These are phyloP conservation scores for Curvularia lunata DNA, from an alignment of 2,329 filamentous ascomycete genomes.

Conservation along the genomic window DNA sequence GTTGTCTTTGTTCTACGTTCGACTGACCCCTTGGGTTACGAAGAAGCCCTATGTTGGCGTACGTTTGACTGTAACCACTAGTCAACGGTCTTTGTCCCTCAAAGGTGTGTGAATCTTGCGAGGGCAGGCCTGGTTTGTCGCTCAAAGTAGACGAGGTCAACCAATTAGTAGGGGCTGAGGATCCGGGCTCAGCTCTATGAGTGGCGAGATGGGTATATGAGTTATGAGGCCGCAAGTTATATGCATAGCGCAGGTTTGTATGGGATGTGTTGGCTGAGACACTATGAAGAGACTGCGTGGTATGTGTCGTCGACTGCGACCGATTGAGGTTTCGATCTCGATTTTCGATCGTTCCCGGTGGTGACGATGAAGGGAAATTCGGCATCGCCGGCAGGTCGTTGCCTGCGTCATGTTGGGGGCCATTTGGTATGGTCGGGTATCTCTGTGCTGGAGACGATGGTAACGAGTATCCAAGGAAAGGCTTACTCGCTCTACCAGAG, in stretches of 20 bases:
- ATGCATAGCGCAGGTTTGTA: slow-evolving; percentile 53
- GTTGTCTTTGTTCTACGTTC: slow-evolving; percentile 7
- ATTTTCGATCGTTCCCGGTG: slow-evolving; percentile 29
- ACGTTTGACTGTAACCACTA: slow-evolving; percentile 7
- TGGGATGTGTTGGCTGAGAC: slow-evolving; percentile 54
- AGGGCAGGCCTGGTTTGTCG: slow-evolving; percentile 40
- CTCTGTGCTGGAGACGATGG: slow-evolving; percentile 49
- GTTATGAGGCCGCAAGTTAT: slow-evolving; percentile 44
- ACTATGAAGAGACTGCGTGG: slow-evolving; percentile 41
- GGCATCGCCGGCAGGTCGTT: slow-evolving; percentile 45
- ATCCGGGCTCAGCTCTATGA: slow-evolving; percentile 30
- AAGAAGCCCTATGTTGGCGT: background rate
- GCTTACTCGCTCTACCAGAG: slow-evolving; percentile 48
- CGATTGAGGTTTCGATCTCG: slow-evolving; percentile 47
- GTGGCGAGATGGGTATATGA: slow-evolving; percentile 51
- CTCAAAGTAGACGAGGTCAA: slow-evolving; percentile 54
- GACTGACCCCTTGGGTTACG: slow-evolving; percentile 2
- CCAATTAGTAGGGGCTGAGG: slow-evolving; percentile 52
- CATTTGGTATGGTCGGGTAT: slow-evolving; percentile 50
- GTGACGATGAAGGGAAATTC: slow-evolving; percentile 40
- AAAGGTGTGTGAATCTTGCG: slow-evolving; percentile 26
- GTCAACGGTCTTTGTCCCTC: slow-evolving; percentile 17
- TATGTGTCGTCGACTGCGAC: slow-evolving; percentile 51
- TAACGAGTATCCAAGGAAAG: slow-evolving; percentile 47
- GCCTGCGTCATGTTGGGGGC: slow-evolving; percentile 50